These are phyloP conservation scores for Amylocarpus encephaloides DNA, from an alignment of 2,329 filamentous ascomycete genomes.

Conservation along the genomic window DNA sequence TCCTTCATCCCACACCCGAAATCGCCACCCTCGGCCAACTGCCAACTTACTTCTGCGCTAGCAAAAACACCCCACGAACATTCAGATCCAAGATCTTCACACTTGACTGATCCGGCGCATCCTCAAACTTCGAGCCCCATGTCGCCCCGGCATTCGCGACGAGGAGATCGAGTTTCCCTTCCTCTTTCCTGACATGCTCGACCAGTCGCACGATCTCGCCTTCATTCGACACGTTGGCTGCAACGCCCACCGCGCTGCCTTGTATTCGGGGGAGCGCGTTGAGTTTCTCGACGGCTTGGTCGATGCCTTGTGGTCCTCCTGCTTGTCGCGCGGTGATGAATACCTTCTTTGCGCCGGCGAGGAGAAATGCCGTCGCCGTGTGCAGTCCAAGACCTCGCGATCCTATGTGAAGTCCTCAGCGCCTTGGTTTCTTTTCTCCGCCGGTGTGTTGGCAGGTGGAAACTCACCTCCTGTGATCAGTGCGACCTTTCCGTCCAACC, in stretches of 20 bases:
- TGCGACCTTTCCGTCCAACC: slow-evolving; percentile 23
- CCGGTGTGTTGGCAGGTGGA: background rate
- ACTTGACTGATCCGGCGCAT: slow-evolving; percentile 8
- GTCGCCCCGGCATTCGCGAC: slow-evolving; percentile 8
- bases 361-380: slow-evolving; percentile 59
- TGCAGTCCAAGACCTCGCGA: slow-evolving; percentile 56
- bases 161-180: slow-evolving; percentile 41
- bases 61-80: slow-evolving; percentile 7
- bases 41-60: slow-evolving; percentile 44
- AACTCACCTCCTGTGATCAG: slow-evolving; percentile 29
- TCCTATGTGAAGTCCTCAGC: slow-evolving; percentile 9
- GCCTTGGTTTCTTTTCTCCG: background rate
- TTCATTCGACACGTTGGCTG: slow-evolving; percentile 58
- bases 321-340: slow-evolving; percentile 70
- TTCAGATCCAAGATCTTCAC: slow-evolving; percentile 8
- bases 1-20: too few relatives aligned
- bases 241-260: slow-evolving; percentile 55
- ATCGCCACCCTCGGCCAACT: background rate
- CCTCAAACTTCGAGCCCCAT: slow-evolving; percentile 7
- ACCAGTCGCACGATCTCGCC: slow-evolving; percentile 56
- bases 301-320: slow-evolving; percentile 46
- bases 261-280: slow-evolving; percentile 54
- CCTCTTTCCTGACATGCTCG: slow-evolving; percentile 47
- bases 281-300: slow-evolving; percentile 58
- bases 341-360: slow-evolving; percentile 63